These are phyloP conservation scores for Vicia villosa DNA, from an alignment of 306 rosid species.

Conservation along the genomic window DNA sequence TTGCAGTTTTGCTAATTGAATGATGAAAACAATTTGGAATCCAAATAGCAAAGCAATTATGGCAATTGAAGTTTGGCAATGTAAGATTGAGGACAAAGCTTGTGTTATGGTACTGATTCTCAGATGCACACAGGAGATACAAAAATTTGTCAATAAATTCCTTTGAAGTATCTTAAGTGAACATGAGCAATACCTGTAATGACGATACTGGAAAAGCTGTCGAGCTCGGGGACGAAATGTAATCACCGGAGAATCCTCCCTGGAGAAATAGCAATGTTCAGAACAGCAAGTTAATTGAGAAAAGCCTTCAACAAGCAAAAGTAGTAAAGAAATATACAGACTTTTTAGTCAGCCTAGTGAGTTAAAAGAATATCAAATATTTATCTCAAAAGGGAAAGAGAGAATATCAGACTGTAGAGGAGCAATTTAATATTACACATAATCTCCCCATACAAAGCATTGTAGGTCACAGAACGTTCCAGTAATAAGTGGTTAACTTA, in stretches of 20 bases:
- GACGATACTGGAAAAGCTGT: conserved; percentile 94
- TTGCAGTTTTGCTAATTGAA: conserved; percentile 4
- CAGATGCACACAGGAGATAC: conserved; percentile 19
- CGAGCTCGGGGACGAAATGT: conserved; percentile 94
- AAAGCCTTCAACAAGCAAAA: conserved; percentile 20
- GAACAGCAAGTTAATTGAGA: conserved; percentile 31
- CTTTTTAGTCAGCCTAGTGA: neutral
- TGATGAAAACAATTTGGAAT: neutral
- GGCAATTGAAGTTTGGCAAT: neutral
- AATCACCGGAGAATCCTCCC: conserved; percentile 86
- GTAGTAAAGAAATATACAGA: neutral
- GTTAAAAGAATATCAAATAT: conserved; percentile 18
- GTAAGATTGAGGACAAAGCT: conserved; percentile 18
- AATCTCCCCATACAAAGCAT: conserved; percentile 7
- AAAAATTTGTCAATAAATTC: conserved; percentile 24
- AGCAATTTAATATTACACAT: conserved; percentile 30
- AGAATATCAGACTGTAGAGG: conserved; percentile 7
- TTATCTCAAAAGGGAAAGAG: neutral
- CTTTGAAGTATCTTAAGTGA: conserved; percentile 28
- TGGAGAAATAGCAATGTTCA: conserved; percentile 45
- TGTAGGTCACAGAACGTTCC: conserved; percentile 19
- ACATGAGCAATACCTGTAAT: conserved; percentile 71
- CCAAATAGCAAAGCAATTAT: conserved; percentile 33
- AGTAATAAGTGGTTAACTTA: conserved; percentile 15
- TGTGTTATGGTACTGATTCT: conserved; percentile 4